Percentiles rank a stretch among this genome's conserved stretches.
Evolutionary conservation across 768 basidiomycete genomes (phyloP).

Genomic region (Arthromyces matolae): DNA sequence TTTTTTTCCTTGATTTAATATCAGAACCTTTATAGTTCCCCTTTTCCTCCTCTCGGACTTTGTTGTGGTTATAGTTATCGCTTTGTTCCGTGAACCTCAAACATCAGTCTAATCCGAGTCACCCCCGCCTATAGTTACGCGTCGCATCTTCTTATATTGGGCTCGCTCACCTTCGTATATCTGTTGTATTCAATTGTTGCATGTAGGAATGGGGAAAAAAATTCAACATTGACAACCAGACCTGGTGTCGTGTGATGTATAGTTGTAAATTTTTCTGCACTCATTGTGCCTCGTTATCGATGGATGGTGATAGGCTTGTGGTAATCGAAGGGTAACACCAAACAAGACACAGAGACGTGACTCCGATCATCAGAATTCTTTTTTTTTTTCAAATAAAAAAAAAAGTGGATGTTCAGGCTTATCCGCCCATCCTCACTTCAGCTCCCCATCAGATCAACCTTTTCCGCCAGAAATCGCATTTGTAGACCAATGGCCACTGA

Average conservation of each 20-base stretch:
- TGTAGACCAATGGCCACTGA: conserved; percentile 38
- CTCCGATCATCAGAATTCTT: too few species aligned
- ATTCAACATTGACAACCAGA: conserved; percentile 8
- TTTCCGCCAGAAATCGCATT: conserved; percentile 5
- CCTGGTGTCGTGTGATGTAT: background rate
- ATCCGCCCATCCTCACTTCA: conserved; percentile 21
- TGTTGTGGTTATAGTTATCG: conserved; percentile 22
- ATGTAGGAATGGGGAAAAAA: conserved; percentile 24
- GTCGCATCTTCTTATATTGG: conserved; percentile 12
- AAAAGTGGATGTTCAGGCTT: conserved; percentile 31
- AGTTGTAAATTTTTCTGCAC: background rate
- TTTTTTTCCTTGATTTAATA: background rate
- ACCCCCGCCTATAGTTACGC: too few species aligned
- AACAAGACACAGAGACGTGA: conserved; percentile 3
- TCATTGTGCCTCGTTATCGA: conserved; percentile 1
- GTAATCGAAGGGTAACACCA: background rate
- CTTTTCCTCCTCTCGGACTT: conserved; percentile 11
- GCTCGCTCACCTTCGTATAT: conserved; percentile 17
- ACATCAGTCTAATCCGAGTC: conserved; percentile 23
- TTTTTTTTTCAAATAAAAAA: too few species aligned
- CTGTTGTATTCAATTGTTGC: conserved; percentile 21
- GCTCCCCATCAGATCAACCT: conserved; percentile 10
- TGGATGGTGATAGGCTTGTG: conserved; percentile 1
- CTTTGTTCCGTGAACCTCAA: conserved; percentile 12
- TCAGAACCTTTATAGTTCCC: background rate